Base-by-base conservation (phyloP, 2,329 filamentous ascomycete genomes). In the Nothomitra cinnamomea region DNA sequence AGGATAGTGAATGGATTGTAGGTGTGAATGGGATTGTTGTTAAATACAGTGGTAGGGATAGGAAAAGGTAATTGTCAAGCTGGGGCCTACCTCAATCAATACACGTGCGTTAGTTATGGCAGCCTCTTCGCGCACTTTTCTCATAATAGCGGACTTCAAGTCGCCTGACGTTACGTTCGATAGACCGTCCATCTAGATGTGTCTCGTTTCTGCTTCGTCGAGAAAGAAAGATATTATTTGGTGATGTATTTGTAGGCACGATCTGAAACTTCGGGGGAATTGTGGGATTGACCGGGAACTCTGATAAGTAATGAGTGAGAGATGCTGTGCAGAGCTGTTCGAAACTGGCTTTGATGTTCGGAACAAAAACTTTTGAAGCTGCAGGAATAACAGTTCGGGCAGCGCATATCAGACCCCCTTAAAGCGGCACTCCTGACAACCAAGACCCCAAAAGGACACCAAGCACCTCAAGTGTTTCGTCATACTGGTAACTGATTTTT, bases 81-180 rank as follows among this genome's bases (percentile, higher is more conserved):
- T 25, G 41, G 32, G 49, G 62, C 71, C 53, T 71, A 85, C 83
- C 68, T 83, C 76, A 61, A 89, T 85, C 61, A 89, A 72, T 59
- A 75, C 72, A 58, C 79, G 76, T 47, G 82, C 83, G 61, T 88
- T 88, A 61, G 71, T 73, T 60, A 85, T 71, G 66, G 79, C 80
- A 57, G 78, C 72, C 67, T 85, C 79, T 58, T 75, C 66, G 64
- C 77, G 75, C 58, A 85, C 71, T 66, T 83, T 78, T 67, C 77
- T 74, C 64, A 83, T 77, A 55, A 86, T 61, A 52, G 75, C 65
- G 71, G 74, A 68, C 75, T 71, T 70, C 58, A 69, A 60, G 45
- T 69, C 65, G 56, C 60, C 61, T 53, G 67, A 66, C 25, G 32
- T 21, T 21, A 24, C 17, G 35, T 43, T 52, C 15, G 24, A 38